Evolutionary conservation across 306 rosid genomes (phyloP).

Genomic region (Acacia acuminata): DNA sequence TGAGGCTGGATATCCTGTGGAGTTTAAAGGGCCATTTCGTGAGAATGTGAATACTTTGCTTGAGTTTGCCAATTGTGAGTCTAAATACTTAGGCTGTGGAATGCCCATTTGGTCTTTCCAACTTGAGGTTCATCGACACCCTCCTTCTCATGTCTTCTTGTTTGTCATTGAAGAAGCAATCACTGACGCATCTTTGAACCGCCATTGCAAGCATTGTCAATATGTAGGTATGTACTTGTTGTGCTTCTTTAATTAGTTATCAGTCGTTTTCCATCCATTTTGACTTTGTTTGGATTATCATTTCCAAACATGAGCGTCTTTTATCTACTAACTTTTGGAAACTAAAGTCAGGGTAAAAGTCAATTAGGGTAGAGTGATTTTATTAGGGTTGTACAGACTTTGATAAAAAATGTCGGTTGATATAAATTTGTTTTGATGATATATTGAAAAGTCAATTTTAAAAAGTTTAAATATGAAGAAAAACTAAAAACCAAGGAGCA

Average conservation of each 20-base stretch:
- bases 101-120: slow-evolving; percentile 82
- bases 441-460: too few relatives aligned
- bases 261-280: neutral
- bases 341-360: too few relatives aligned
- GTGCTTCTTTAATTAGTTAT: neutral
- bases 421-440: too few relatives aligned
- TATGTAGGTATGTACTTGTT: slow-evolving; percentile 50
- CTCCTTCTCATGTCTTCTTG: slow-evolving; percentile 63
- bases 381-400: too few relatives aligned
- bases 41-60: slow-evolving; percentile 71
- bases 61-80: slow-evolving; percentile 69
- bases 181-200: slow-evolving; percentile 42
- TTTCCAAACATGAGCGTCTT: too few relatives aligned
- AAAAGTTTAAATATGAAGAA: too few relatives aligned
- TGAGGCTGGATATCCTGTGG: slow-evolving; percentile 67
- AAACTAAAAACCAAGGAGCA: too few relatives aligned
- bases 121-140: slow-evolving; percentile 77
- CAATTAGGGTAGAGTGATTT: too few relatives aligned
- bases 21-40: slow-evolving; percentile 57
- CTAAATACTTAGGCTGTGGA: slow-evolving; percentile 35
- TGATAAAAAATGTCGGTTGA: too few relatives aligned
- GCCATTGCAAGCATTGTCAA: slow-evolving; percentile 83
- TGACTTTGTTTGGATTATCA: too few relatives aligned
- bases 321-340: too few relatives aligned
- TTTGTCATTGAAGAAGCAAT: slow-evolving; percentile 66